Evolutionary conservation across 441 rosid genomes (phyloP), one percentile per base, ranked within the genome.

Genomic region (Croton setiger): DNA sequence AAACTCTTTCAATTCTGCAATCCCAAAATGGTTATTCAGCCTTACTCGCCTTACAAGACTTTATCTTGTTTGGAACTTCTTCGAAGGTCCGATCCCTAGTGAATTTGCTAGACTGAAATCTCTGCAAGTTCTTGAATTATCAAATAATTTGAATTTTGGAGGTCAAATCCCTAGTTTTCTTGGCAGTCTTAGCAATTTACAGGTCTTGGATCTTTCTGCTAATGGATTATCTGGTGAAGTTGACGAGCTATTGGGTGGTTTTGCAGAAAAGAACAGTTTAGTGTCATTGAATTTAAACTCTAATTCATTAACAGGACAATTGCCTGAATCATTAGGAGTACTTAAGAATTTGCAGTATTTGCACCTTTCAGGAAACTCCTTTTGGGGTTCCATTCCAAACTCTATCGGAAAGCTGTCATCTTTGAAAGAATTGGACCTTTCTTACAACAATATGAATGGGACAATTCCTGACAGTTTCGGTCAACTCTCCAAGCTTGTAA

Each of bases 381-480:
- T 85, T 44, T 71, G 57, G 72, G 88, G 85, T 52, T 75, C 82
- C 6, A 76, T 80, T 68, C 83, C 88, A 13, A 14, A 69, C 33
- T 77, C 82, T 0, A 64, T 79, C 44, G 80, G 80, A 79, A 79
- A 74, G 55, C 58, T 83, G 63, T 62, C 75, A 15, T 53, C 36
- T 8, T 73, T 85, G 65, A 69, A 66, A 54, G 27, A 31, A 66
- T 69, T 85, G 62, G 78, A 81, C 69, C 78, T 85, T 52, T 79
- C 82, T 18, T 75, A 66, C 52, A 83, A 81, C 62, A 36, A 35
- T n/a, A 80, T 82, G 83, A 77, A 77, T 63, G 85, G 85, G 31
- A 78, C 79, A 49, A 67, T 86, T 68, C 86, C 85, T 4, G 74
- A 72, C 56, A 79, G 80, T 51, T 63, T 83, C 5, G 87, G 87